phyloP scores from a whole-genome alignment of 345 rosid genomes.

The Cardamine resedifolia region DNA sequence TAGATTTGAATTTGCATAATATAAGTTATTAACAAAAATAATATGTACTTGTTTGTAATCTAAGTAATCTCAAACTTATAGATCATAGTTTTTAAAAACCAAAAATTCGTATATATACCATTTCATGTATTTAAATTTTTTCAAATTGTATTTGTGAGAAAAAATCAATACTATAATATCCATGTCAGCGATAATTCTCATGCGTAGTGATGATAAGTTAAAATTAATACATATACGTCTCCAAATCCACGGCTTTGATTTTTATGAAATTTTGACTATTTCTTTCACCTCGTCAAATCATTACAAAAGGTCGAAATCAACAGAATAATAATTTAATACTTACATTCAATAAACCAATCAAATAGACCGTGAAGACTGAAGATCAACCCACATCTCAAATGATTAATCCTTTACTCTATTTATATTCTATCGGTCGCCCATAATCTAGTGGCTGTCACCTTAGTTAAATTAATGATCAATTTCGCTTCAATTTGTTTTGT shows the following conservation, averaged over 20 bases:
- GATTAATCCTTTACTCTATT: neutral
- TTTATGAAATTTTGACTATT: neutral
- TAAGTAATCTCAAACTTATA: neutral
- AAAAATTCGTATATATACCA: too few species aligned
- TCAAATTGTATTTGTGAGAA: neutral
- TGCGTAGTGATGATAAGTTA: neutral
- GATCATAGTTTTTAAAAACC: neutral
- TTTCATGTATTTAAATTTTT: neutral
- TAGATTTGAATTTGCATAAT: neutral
- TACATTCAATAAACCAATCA: constrained; percentile 6
- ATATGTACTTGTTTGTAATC: neutral
- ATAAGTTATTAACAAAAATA: neutral
- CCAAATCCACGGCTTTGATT: neutral
- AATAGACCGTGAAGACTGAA: neutral
- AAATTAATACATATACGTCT: neutral
- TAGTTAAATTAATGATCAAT: neutral
- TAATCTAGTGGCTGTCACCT: neutral
- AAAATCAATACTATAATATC: neutral
- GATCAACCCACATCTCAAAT: constrained; percentile 21
- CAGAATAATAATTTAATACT: neutral
- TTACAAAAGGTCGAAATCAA: neutral
- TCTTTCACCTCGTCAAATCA: neutral
- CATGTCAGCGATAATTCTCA: neutral
- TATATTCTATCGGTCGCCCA: neutral
- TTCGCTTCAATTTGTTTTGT: neutral